Base-by-base conservation (phyloP, 2,329 filamentous ascomycete species). In the Pseudohalonectria lignicola region DNA sequence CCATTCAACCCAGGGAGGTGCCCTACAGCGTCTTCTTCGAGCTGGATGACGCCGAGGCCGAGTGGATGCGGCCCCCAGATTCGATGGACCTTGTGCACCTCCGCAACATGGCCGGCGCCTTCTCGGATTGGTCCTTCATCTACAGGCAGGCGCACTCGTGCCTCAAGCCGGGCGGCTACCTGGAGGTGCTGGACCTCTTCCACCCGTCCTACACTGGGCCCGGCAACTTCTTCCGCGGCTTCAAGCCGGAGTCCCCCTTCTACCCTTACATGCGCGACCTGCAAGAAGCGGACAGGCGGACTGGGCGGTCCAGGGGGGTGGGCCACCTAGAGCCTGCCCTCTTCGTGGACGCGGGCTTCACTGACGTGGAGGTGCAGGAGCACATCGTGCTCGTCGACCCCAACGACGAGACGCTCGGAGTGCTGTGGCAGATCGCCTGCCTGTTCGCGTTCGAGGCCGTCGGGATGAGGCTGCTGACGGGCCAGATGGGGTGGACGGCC, bases 11-110 rank as follows among this genome's bases (percentile, higher is more conserved):
- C n/a, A 64, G 62, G 16, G 64, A 66, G 25, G 69, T 72, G 6
- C 73, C 73, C 5, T 66, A 68, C 48, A 77, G 77, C 43, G 64
- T 74, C 29, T 74, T 69, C 47, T 76, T 75, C 55, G 71, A 76
- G 52, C 63, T 76, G 5, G 71, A 76, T 45, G 69, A 76, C 46
- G 73, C 71, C 33, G 71, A 76, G 50, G 53, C 43, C 18, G 71
- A 75, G 31, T 77, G 73, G 73, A 68, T 74, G 41, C 64, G 69
- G 12, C 62, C 64, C 4, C 52, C 62, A 4, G 56, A 75, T 47
- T 53, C 62, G 11, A 70, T 74, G 44, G 74, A 78, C 48, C 54
- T 78, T 11, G 62, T 78, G 20, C 74, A 78, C 47, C 55, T 76
- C 39, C 66, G 74, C 5, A 61, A 67, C 43, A 64, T 78, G 62